phyloP scores from a whole-genome alignment of 164 flowering plant species.

The Malania oleifera region DNA sequence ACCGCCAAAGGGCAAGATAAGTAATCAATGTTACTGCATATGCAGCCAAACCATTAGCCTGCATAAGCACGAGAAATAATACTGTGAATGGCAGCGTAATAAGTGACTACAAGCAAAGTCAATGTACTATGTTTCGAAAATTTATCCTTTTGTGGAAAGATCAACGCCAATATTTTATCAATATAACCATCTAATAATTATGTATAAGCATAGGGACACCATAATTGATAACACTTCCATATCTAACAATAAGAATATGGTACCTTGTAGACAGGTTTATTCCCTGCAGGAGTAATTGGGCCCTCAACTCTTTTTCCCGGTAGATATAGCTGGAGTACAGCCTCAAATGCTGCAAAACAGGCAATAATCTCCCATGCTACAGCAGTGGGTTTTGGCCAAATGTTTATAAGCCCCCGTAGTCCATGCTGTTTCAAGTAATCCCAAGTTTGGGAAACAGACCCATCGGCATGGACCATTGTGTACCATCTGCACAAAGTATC shows the following conservation, averaged over 20 bases:
- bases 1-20: slow-evolving; percentile 91
- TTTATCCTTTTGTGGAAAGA: no score
- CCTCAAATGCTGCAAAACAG: slow-evolving; percentile 84
- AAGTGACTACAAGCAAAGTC: background rate
- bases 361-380: slow-evolving; percentile 81
- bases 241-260: background rate
- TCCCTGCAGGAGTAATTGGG: slow-evolving; percentile 82
- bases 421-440: slow-evolving; percentile 58
- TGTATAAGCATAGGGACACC: background rate
- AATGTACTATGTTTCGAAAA: background rate
- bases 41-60: slow-evolving; percentile 91
- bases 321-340: slow-evolving; percentile 75
- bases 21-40: slow-evolving; percentile 80
- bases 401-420: slow-evolving; percentile 53
- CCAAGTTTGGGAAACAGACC: slow-evolving; percentile 63
- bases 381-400: slow-evolving; percentile 87
- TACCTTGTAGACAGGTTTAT: slow-evolving; percentile 92
- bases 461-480: slow-evolving; percentile 95
- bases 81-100: background rate
- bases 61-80: slow-evolving; percentile 17
- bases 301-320: slow-evolving; percentile 96
- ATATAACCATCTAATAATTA: background rate
- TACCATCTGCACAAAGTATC: slow-evolving; percentile 71
- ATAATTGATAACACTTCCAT: background rate
- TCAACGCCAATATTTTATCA: no score